A percentile compares a stretch with the other conserved stretches of the same genome.
phyloP scores from a whole-genome alignment of 106 monocot species.

The Ottelia alismoides region DNA sequence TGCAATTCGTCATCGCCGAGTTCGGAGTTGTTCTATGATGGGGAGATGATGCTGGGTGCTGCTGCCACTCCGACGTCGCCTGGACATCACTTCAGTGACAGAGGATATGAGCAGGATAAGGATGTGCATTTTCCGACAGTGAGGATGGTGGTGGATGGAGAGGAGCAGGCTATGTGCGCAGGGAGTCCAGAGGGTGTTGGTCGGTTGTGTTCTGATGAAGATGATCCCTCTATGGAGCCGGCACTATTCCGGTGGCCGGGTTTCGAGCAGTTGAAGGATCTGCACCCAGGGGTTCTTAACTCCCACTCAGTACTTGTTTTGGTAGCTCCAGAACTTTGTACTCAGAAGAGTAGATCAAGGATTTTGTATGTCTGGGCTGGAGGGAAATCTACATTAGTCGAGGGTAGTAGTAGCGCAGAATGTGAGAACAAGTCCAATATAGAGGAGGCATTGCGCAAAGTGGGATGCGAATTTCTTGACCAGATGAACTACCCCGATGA shows the following conservation, averaged over 20 bases:
- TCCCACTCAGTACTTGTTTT: conserved; percentile 43
- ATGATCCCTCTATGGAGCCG: conserved; percentile 12
- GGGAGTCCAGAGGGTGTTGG: neutral
- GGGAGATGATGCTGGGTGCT: neutral
- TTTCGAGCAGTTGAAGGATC: conserved; percentile 30
- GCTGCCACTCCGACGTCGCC: no score
- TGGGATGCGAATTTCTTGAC: conserved; percentile 28
- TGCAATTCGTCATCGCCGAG: conserved; percentile 21
- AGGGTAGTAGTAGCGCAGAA: neutral
- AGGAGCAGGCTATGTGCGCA: neutral
- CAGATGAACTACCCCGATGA: conserved; percentile 27
- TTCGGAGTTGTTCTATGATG: conserved; percentile 12
- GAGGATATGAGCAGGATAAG: conserved; percentile 14
- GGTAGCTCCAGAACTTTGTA: conserved; percentile 29
- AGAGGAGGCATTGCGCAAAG: conserved; percentile 2
- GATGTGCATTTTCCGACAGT: conserved; percentile 4
- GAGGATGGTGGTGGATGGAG: conserved; percentile 5
- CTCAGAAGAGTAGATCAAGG: conserved; percentile 2
- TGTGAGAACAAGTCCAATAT: conserved; percentile 3
- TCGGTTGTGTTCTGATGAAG: conserved; percentile 3
- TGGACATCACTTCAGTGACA: no score
- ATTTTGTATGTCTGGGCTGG: conserved; percentile 53
- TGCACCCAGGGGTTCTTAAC: conserved; percentile 36
- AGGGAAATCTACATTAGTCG: conserved; percentile 2
- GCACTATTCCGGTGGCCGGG: conserved; percentile 40